Conservation (phyloP, 2,329 filamentous ascomycete genomes). For the Ophiostoma sp. region DNA sequence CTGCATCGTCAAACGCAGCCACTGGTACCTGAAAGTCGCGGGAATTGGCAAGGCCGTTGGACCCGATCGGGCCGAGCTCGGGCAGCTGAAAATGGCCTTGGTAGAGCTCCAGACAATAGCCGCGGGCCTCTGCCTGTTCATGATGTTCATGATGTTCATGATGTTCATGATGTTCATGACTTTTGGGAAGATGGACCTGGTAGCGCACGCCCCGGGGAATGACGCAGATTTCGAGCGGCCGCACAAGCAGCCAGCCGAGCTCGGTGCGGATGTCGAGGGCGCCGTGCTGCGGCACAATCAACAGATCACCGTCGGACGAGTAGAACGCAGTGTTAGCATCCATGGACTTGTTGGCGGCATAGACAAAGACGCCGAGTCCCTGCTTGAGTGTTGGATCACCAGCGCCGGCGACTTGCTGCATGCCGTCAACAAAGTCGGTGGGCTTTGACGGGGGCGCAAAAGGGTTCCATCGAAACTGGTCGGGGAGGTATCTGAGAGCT, state of each 20-base stretch:
- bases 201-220: slow-evolving; percentile 71
- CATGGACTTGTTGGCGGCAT: slow-evolving; percentile 75
- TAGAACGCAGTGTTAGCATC: slow-evolving; percentile 69
- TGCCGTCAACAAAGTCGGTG: slow-evolving; percentile 47
- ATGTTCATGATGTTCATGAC: too few relatives aligned
- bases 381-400: slow-evolving; percentile 74
- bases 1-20: slow-evolving; percentile 59
- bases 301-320: slow-evolving; percentile 72
- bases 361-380: slow-evolving; percentile 75
- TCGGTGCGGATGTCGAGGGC: slow-evolving; percentile 72
- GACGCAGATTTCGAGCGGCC: slow-evolving; percentile 71
- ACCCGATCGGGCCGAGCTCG: slow-evolving; percentile 67
- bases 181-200: slow-evolving; percentile 60
- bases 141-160: too few relatives aligned
- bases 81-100: slow-evolving; percentile 66
- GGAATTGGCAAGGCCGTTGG: slow-evolving; percentile 67
- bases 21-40: slow-evolving; percentile 70
- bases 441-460: slow-evolving; percentile 56
- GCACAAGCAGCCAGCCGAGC: slow-evolving; percentile 66
- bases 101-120: slow-evolving; percentile 71
- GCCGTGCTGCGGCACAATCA: slow-evolving; percentile 71
- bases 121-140: slow-evolving; percentile 45
- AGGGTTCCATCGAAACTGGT: slow-evolving; percentile 73
- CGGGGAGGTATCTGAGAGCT: slow-evolving; percentile 64
- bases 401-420: slow-evolving; percentile 70